A percentile compares a stretch with the other conserved stretches of the same genome.
Evolutionary conservation across 257 asterid genomes (phyloP).

Genomic region (Jaltomata sinuosa): DNA sequence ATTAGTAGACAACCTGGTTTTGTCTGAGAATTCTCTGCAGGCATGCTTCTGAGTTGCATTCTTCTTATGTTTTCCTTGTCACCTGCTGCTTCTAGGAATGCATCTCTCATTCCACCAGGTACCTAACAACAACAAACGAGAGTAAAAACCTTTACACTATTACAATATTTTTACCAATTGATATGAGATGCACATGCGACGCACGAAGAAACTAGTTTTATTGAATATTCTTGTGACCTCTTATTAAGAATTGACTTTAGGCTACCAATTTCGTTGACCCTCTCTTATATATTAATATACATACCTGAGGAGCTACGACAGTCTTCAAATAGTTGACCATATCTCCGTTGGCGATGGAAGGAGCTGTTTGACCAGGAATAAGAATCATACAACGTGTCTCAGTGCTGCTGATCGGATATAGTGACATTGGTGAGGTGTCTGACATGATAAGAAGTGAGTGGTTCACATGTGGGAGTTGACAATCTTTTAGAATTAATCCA

Average conservation of each 20-base stretch:
- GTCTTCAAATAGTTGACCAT: slow-evolving; percentile 51
- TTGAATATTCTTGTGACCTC: too few species aligned
- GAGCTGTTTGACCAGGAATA: slow-evolving; percentile 54
- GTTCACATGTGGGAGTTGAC: slow-evolving; percentile 42
- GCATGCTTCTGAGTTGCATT: too few species aligned
- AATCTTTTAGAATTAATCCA: slow-evolving; percentile 47
- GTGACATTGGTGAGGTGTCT: slow-evolving; percentile 51
- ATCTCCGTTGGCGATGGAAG: slow-evolving; percentile 55
- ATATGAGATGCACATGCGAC: too few species aligned
- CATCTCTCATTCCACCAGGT: slow-evolving; percentile 34
- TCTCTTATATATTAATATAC: too few species aligned
- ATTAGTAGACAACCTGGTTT: too few species aligned
- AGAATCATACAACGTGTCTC: slow-evolving; percentile 62
- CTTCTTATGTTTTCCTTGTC: slow-evolving; percentile 47
- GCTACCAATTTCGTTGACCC: too few species aligned
- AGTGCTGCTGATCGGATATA: slow-evolving; percentile 54
- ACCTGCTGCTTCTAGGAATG: slow-evolving; percentile 34
- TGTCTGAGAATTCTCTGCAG: too few species aligned
- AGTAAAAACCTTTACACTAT: too few species aligned
- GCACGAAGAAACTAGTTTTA: too few species aligned
- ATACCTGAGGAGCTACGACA: slow-evolving; percentile 50
- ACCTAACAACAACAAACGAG: slow-evolving; percentile 4
- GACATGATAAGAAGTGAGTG: slow-evolving; percentile 52
- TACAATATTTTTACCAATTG: too few species aligned
- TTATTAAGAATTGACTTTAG: too few species aligned